Base-by-base conservation (phyloP, 192 early-diverging fungal genomes). In the Podochytrium sp. region DNA sequence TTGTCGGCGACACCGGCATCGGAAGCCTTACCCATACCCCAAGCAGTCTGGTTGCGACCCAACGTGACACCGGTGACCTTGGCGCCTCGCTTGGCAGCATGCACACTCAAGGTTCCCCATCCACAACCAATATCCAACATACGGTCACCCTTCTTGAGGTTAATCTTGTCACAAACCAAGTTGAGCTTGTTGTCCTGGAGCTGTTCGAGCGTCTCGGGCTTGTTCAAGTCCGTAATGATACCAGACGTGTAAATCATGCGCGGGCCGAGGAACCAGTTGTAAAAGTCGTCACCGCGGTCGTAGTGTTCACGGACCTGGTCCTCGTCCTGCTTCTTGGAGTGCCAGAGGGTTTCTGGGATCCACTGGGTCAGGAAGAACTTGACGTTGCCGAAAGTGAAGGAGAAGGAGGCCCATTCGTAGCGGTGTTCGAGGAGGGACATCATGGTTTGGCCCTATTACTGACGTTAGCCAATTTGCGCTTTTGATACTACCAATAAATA, bases 81-180 rank as follows among this genome's bases (percentile, higher is more conserved):
- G 70, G 92, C 90, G 64, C 90, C 92, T 80, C 95, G 84, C 87
- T 95, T 95, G 70, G 96, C 87, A 50, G 95, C 94, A 79, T 92
- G 91, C 61, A 92, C 90, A 25, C 89, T 89, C 41, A 99, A 86
- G 14, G 97, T 96, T 62, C 96, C 96, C 97, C 97, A 99, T 4
- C 97, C 97, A 79, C 95, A 98, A 57, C 97, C 97, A 85, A 99
- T 96, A 85, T 99, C 97, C 81, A 99, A 83, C 78, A 95, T 92
- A 30, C 89, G 86, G 74, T 96, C 95, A 65, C 93, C 95, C 43
- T 87, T 75, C 83, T 93, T 91, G 78, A 97, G 86, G 65, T 93
- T 85, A 59, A 85, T 80, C 82, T 94, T 93, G 59, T 95, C 89
- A 80, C 89, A 93, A 55, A 99, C 92, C 50, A 94, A 85, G 66